phyloP scores from a whole-genome alignment of 495 filamentous ascomycete species.

The Hypomontagnella submonticulosa region DNA sequence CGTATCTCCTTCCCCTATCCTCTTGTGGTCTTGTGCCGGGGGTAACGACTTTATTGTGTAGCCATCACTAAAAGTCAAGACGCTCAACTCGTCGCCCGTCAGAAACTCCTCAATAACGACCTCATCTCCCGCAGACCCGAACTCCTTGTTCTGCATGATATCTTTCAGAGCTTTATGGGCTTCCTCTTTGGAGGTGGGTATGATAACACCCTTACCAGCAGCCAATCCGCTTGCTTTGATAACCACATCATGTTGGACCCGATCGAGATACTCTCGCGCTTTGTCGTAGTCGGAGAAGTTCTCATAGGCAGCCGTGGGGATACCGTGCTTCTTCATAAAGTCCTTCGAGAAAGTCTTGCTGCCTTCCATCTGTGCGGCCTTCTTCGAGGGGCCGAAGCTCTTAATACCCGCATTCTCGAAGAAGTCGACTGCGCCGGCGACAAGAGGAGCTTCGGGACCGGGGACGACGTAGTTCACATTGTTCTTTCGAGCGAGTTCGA shows the following conservation, averaged over 20 bases:
- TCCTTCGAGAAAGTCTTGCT: slow-evolving; percentile 98
- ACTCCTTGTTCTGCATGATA: slow-evolving; percentile 90
- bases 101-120: slow-evolving; percentile 97
- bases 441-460: slow-evolving; percentile 93
- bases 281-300: slow-evolving; percentile 87
- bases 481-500: slow-evolving; percentile 76
- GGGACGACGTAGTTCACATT: slow-evolving; percentile 86
- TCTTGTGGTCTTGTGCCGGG: slow-evolving; percentile 96
- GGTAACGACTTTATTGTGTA: slow-evolving; percentile 86
- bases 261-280: slow-evolving; percentile 80
- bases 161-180: slow-evolving; percentile 82
- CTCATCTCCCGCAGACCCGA: slow-evolving; percentile 87
- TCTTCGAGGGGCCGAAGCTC: slow-evolving; percentile 87
- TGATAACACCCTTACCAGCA: slow-evolving; percentile 91
- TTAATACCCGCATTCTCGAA: slow-evolving; percentile 82
- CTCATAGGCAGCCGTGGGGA: slow-evolving; percentile 89
- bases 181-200: slow-evolving; percentile 82
- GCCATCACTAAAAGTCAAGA: slow-evolving; percentile 91
- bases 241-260: slow-evolving; percentile 78
- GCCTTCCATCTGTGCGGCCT: slow-evolving; percentile 91
- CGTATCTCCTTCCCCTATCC: slow-evolving; percentile 87
- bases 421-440: slow-evolving; percentile 86
- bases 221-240: slow-evolving; percentile 91
- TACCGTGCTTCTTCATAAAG: slow-evolving; percentile 92
- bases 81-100: slow-evolving; percentile 90